Evolutionary conservation across 345 rosid genomes (phyloP), one percentile per base, ranked within the genome.

Genomic region (Hypericum perforatum): DNA sequence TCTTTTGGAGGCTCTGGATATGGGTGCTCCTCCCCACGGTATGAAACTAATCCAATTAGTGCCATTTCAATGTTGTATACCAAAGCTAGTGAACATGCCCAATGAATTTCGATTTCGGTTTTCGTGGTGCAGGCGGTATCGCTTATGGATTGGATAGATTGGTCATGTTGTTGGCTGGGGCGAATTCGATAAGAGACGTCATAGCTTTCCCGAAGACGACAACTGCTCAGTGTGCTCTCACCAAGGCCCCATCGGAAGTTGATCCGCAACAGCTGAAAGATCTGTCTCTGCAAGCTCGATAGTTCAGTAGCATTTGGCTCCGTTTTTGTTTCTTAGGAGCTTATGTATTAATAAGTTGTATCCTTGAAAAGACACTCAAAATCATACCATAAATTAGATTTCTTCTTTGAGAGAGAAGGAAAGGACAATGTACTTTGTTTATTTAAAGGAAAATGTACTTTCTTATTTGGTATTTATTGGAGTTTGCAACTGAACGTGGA

Each of bases 21-120:
- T 88, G 82, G 98, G 98, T 62, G 98, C 98, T 62, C 98, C 98
- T 52, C 98, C 98, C 39, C 96, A 87, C 63, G 98, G 98, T 87
- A 76, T 56, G 66, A 36, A 54, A 51, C 37, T 16, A 32, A 47
- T 56, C 40, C n/a, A 29, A 36, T 53, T 32, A 56, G 10, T 10
- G 16, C 11, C 12, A 45, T 5, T 57, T 3, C 3, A 11, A 22
- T 15, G 49, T 13, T 12, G 15, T 7, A 11, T 32, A 44, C 29
- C 8, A 11, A 6, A 6, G 2, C 7, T 38, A 2, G 8, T 13
- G 15, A 45, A 22, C 32, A 22, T 22, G 32, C 32, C 4, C 32
- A 37, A 12, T 41, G 15, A 41, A 56, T 57, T 41, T 60, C 39
- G 49, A 40, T 39, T 7, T 39, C 8, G n/a, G 8, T 7, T 29